A percentile compares a stretch with the other conserved stretches of the same genome.
Conservation (phyloP, 176 grass and related monocot species). For the Elaeis guineensis region DNA sequence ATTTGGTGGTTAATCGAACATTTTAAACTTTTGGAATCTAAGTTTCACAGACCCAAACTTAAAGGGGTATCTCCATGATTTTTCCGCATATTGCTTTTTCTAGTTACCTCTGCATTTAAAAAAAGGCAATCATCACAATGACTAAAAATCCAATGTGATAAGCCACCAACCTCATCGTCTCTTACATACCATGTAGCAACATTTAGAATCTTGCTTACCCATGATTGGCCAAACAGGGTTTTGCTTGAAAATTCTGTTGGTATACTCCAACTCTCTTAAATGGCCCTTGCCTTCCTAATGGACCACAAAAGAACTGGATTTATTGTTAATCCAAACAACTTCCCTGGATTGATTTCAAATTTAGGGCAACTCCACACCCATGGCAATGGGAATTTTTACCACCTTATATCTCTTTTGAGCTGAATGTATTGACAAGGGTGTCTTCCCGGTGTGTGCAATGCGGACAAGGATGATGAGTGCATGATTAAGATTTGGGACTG, state of each 20-base stretch:
- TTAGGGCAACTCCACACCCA: no score
- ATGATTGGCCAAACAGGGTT: conserved; percentile 81
- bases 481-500: conserved; percentile 15
- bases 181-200: no score
- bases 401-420: not conserved
- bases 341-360: conserved; percentile 47
- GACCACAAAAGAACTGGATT: conserved; percentile 65
- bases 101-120: conserved; percentile 52
- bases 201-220: conserved; percentile 28
- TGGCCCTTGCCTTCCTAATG: conserved; percentile 77
- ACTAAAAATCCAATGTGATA: conserved; percentile 4
- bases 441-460: conserved; percentile 87
- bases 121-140: conserved; percentile 15
- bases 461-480: conserved; percentile 70
- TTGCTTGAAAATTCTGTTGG: conserved; percentile 51
- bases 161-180: not conserved
- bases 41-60: no score
- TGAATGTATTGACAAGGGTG: conserved; percentile 79
- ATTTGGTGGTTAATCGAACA: no score
- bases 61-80: no score
- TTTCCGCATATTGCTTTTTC: conserved; percentile 47
- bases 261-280: conserved; percentile 56
- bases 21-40: no score
- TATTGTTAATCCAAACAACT: conserved; percentile 81
- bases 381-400: no score